These are phyloP conservation scores for Tricholoma saponaceum DNA, from an alignment of 768 basidiomycete genomes.

Conservation along the genomic window DNA sequence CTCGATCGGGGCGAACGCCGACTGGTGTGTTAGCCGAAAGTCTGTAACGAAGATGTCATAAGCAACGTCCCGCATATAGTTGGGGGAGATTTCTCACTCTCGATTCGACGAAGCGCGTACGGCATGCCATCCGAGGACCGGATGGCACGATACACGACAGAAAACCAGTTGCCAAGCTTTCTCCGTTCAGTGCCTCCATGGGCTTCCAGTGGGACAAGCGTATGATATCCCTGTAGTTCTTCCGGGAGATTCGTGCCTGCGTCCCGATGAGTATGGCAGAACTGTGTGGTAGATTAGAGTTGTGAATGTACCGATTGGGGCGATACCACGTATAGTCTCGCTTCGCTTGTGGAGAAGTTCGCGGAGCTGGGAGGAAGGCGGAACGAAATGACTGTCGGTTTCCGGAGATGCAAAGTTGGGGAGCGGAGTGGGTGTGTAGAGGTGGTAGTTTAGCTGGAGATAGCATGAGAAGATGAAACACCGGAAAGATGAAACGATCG, in stretches of 20 bases:
- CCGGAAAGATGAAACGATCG: slow-evolving; percentile 11
- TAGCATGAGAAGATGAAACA: slow-evolving; percentile 4
- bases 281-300: too few relatives aligned
- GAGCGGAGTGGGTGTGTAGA: slow-evolving; percentile 76
- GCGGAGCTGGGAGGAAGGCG: slow-evolving; percentile 38
- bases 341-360: slow-evolving; percentile 48
- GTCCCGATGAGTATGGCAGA: slow-evolving; percentile 22
- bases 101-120: slow-evolving; percentile 79
- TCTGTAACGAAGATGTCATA: slow-evolving; percentile 40
- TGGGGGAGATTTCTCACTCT: slow-evolving; percentile 58
- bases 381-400: slow-evolving; percentile 66
- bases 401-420: slow-evolving; percentile 44
- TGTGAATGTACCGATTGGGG: slow-evolving; percentile 28
- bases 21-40: slow-evolving; percentile 77
- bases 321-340: slow-evolving; percentile 57
- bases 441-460: slow-evolving; percentile 82
- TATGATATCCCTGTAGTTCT: slow-evolving; percentile 88
- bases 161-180: slow-evolving; percentile 82
- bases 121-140: slow-evolving; percentile 71
- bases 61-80: slow-evolving; percentile 4
- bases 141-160: slow-evolving; percentile 80
- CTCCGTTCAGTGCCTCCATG: slow-evolving; percentile 49
- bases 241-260: slow-evolving; percentile 66
- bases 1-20: slow-evolving; percentile 80
- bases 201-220: slow-evolving; percentile 74